These are phyloP conservation scores for Fusarium incarnatum DNA, from an alignment of 2,329 filamentous ascomycete species.

Conservation along the genomic window DNA sequence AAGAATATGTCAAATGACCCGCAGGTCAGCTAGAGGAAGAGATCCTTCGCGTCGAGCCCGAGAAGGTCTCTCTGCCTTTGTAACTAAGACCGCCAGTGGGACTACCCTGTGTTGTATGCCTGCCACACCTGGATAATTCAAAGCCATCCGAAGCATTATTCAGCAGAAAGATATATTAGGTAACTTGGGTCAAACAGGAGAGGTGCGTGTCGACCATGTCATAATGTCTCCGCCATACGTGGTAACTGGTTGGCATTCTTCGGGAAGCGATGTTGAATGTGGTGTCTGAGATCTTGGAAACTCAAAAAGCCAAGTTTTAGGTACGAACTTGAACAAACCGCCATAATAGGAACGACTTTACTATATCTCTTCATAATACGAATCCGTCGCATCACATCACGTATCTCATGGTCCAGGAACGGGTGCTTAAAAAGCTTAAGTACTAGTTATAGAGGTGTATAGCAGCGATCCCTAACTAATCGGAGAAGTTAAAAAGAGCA, in stretches of 20 bases:
- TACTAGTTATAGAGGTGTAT: background rate
- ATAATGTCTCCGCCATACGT: constrained; percentile 9
- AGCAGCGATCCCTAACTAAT: background rate
- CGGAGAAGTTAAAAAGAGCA: background rate
- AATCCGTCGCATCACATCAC: background rate
- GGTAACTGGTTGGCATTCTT: constrained; percentile 2
- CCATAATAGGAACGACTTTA: background rate
- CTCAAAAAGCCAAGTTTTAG: background rate
- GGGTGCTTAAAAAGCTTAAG: background rate
- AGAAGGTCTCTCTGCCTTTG: constrained; percentile 4
- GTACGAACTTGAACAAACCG: background rate
- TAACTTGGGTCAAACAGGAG: background rate
- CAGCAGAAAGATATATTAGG: background rate
- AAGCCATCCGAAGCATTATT: constrained; percentile 4
- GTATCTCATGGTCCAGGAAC: background rate
- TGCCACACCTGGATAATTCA: background rate
- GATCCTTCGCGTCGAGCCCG: background rate
- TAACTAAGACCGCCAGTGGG: constrained; percentile 9
- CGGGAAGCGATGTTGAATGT: background rate
- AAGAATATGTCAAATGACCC: background rate
- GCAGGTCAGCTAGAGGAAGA: background rate
- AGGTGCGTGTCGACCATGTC: constrained; percentile 7
- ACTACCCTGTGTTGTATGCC: constrained; percentile 1
- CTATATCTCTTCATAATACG: background rate
- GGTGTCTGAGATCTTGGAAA: background rate